Evolutionary conservation across 345 rosid species (phyloP).

Genomic region (Alliaria petiolata): DNA sequence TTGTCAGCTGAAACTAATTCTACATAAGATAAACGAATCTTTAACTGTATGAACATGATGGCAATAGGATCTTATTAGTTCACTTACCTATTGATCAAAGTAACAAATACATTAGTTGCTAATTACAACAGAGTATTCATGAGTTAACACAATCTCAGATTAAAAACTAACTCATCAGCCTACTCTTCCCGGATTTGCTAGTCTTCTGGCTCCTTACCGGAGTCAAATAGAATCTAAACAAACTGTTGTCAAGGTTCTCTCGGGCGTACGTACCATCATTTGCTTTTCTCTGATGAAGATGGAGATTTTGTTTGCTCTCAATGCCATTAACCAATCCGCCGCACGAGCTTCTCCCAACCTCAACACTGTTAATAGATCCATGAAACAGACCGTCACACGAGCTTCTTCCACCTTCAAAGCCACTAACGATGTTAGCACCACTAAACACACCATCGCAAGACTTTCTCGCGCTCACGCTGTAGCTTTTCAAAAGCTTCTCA

Average conservation of each 20-base stretch:
- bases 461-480: constrained; percentile 55
- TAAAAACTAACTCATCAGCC: constrained; percentile 40
- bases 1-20: neutral
- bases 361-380: constrained; percentile 28
- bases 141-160: neutral
- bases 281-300: constrained; percentile 9
- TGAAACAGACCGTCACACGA: constrained; percentile 39
- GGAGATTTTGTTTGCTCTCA: constrained; percentile 20
- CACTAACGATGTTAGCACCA: constrained; percentile 6
- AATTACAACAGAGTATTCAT: constrained; percentile 21
- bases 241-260: constrained; percentile 48
- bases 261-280: constrained; percentile 37
- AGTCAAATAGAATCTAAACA: constrained; percentile 60
- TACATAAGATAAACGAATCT: too few species aligned
- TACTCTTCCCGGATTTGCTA: constrained; percentile 58
- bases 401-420: constrained; percentile 35
- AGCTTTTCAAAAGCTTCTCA: constrained; percentile 59
- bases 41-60: neutral
- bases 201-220: constrained; percentile 53
- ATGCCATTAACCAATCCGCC: constrained; percentile 22
- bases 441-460: constrained; percentile 36
- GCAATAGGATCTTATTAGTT: neutral
- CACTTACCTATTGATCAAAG: neutral
- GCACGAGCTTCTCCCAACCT: constrained; percentile 23
- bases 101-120: constrained; percentile 14